A percentile compares a stretch with the other conserved stretches of the same genome.
Conservation (phyloP, 257 asterid species). For the Jacaranda copaia region DNA sequence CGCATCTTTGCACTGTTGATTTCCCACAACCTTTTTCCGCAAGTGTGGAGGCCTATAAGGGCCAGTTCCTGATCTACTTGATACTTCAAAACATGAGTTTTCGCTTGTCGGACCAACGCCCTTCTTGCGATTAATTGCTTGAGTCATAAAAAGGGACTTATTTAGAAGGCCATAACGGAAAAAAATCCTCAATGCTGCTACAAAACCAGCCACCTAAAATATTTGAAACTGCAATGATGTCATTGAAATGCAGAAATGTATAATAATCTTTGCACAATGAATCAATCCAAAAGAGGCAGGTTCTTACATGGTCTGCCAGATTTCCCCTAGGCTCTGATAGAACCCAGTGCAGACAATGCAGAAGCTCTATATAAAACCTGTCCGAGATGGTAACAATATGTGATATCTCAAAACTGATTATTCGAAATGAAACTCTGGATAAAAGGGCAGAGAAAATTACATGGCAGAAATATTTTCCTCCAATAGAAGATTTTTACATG, state of each 20-base stretch:
- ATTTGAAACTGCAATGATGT: conserved; percentile 29
- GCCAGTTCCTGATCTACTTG: conserved; percentile 55
- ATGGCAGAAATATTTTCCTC: conserved; percentile 65
- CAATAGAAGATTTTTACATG: conserved; percentile 59
- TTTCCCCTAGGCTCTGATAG: conserved; percentile 72
- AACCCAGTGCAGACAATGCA: conserved; percentile 88
- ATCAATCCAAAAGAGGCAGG: conserved; percentile 27
- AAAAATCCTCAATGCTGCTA: conserved; percentile 79
- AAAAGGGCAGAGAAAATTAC: conserved; percentile 50
- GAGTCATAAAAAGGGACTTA: conserved; percentile 50
- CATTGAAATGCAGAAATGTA: conserved; percentile 19
- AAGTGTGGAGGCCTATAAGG: conserved; percentile 92
- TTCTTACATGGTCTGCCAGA: conserved; percentile 81
- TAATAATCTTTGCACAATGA: conserved; percentile 16
- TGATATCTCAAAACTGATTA: conserved; percentile 40
- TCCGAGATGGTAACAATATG: conserved; percentile 41
- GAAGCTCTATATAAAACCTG: conserved; percentile 87
- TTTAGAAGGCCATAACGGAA: conserved; percentile 74
- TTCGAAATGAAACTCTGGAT: conserved; percentile 36
- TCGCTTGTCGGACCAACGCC: conserved; percentile 47
- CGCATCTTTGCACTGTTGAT: conserved; percentile 48
- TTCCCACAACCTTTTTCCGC: conserved; percentile 59
- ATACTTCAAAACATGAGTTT: conserved; percentile 43
- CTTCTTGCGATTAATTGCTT: conserved; percentile 48
- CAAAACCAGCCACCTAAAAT: conserved; percentile 79